Evolutionary conservation across 805 yeast species (phyloP), one percentile per base, ranked within the genome.

Genomic region (Kazachstania psychrophila): DNA sequence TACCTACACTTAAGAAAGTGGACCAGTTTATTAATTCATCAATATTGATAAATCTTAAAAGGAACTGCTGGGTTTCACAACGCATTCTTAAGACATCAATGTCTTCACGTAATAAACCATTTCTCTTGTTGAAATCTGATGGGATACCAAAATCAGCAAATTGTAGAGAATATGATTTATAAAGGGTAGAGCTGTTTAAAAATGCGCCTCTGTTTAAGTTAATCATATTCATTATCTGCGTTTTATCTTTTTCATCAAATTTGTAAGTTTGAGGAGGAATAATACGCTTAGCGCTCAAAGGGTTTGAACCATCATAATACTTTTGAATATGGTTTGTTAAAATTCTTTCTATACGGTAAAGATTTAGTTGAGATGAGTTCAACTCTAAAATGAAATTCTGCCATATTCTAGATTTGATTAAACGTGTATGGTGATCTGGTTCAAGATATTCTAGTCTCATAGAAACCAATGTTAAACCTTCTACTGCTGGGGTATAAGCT

Each of bases 121-220:
- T 40, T 27, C 28, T 31, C 4, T 36, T 28, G 7, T 38, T 34
- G 18, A 28, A 38, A 58, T 89, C 97, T 2, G 75, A 66, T 0
- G 97, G 96, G 10, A 85, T 62, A 0, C 98, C 98, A 30, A 83
- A 61, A 48, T 70, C 76, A 11, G 89, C 88, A 57, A 78, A 77
- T 58, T 92, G 97, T 27, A 89, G 66, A 1, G 95, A 78, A 58
- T 75, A 87, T 0, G 87, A 73, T 42, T 77, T 67, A 6, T 72
- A 47, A 19, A 81, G 54, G 31, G 56, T 66, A 3, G 46, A 42
- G 15, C 58, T 46, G 13, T 58, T 48, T 11, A 69, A 37, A 24
- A 54, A 51, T n/a, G 51, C 47, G 2, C 41, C 15, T 26, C 40
- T 45, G 18, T 49, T 42, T 13, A 31, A 30, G 19, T 38, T 38